Evolutionary conservation across 108 stramenopile genomes (phyloP).

Genomic region (Cyclotella atomus): DNA sequence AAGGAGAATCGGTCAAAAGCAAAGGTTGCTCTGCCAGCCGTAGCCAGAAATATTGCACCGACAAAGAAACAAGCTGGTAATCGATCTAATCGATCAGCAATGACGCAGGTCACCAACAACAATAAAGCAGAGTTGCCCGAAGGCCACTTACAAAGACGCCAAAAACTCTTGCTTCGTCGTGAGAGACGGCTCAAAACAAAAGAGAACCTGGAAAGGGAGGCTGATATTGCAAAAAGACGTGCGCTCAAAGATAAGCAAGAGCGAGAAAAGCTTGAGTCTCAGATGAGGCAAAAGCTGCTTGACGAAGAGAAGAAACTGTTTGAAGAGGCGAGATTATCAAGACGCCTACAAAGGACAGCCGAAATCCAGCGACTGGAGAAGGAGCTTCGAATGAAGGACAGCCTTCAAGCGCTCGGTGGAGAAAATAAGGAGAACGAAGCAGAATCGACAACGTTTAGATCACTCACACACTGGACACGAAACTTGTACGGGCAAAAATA

Average conservation of each 20-base stretch:
- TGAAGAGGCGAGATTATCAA: slow-evolving; percentile 1
- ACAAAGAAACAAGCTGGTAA: background rate
- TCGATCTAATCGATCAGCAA: slow-evolving; percentile 6
- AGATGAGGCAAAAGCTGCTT: background rate
- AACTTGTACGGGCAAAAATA: slow-evolving; percentile 3
- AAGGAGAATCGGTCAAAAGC: slow-evolving; percentile 1
- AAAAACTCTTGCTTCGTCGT: slow-evolving; percentile 9
- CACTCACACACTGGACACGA: slow-evolving; percentile 1
- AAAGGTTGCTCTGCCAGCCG: slow-evolving; percentile 9
- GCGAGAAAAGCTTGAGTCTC: background rate
- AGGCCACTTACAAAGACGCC: background rate
- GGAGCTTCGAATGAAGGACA: background rate
- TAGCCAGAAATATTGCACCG: background rate
- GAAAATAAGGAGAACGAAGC: slow-evolving; percentile 22
- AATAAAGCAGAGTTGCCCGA: background rate
- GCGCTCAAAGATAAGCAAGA: background rate
- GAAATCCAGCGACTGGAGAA: slow-evolving; percentile 17
- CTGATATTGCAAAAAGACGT: background rate
- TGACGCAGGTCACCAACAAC: background rate
- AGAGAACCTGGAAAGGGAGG: slow-evolving; percentile 8
- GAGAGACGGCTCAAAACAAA: slow-evolving; percentile 13
- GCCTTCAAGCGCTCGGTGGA: background rate
- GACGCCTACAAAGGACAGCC: background rate
- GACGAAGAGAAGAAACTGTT: background rate
- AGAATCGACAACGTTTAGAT: background rate